Conservation (phyloP, 495 filamentous ascomycete genomes). For the Aspergillus diversus region DNA sequence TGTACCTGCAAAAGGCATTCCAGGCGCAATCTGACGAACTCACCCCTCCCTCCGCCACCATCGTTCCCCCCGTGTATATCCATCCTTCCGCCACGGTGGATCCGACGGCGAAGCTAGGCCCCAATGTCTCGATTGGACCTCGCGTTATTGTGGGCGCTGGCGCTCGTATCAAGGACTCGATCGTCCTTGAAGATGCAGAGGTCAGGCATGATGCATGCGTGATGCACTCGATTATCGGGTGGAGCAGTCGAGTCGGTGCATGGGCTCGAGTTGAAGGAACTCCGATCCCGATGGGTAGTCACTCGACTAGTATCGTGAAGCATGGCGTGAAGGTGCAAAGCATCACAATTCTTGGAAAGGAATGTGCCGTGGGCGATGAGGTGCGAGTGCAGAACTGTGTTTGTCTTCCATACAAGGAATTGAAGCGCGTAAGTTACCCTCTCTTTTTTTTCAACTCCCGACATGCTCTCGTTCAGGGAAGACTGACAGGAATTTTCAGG, state of each 20-base stretch:
- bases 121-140: conserved; percentile 94
- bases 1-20: conserved; percentile 95
- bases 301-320: conserved; percentile 93
- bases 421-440: conserved; percentile 81
- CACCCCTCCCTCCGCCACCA: conserved; percentile 80
- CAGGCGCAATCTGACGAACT: conserved; percentile 84
- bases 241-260: conserved; percentile 92
- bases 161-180: conserved; percentile 91
- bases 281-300: conserved; percentile 84
- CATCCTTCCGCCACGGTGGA: conserved; percentile 94
- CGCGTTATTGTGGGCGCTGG: conserved; percentile 83
- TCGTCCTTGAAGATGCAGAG: conserved; percentile 93
- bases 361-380: conserved; percentile 93
- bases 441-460: not conserved
- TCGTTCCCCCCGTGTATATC: conserved; percentile 94
- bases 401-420: conserved; percentile 96
- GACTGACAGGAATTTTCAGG: conserved; percentile 56
- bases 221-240: conserved; percentile 95
- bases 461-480: conserved; percentile 7
- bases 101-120: conserved; percentile 93
- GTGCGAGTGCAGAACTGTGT: conserved; percentile 98
- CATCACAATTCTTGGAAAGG: conserved; percentile 97
- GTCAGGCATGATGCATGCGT: conserved; percentile 98
- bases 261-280: conserved; percentile 98
- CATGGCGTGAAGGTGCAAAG: conserved; percentile 98